Percentiles rank a stretch among this genome's conserved stretches.
Evolutionary conservation across 495 filamentous ascomycete species (phyloP).

Genomic region (Penicillium salamii): DNA sequence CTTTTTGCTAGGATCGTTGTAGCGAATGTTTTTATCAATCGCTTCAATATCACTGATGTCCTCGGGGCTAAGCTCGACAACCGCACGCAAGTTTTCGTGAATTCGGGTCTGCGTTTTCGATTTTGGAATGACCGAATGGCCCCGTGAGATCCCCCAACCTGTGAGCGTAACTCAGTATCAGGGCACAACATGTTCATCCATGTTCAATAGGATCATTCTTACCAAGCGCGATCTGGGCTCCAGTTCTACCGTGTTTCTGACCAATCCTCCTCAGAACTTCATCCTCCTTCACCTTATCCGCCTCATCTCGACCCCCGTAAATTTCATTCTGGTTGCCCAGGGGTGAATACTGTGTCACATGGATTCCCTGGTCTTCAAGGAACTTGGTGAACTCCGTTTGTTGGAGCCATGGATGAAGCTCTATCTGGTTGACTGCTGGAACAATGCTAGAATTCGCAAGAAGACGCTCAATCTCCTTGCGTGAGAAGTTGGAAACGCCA

Average conservation of each 20-base stretch:
- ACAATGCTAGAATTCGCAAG: constrained; percentile 57
- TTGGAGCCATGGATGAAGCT: constrained; percentile 60
- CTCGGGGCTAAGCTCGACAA: constrained; percentile 47
- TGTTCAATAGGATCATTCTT: constrained; percentile 21
- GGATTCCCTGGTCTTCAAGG: constrained; percentile 54
- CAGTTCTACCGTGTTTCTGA: constrained; percentile 58
- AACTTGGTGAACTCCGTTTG: constrained; percentile 56
- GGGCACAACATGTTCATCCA: neutral
- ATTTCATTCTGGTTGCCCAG: constrained; percentile 70
- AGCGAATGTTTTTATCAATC: constrained; percentile 52
- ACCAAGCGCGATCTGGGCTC: constrained; percentile 61
- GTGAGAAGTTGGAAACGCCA: constrained; percentile 75
- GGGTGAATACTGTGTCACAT: constrained; percentile 63
- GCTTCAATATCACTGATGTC: constrained; percentile 49
- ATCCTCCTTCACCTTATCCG: constrained; percentile 60
- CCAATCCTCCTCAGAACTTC: constrained; percentile 57
- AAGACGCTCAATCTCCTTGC: constrained; percentile 63
- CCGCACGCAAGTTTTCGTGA: constrained; percentile 51
- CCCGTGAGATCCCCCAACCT: constrained; percentile 63
- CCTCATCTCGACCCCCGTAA: constrained; percentile 48
- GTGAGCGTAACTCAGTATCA: constrained; percentile 17
- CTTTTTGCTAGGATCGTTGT: constrained; percentile 52
- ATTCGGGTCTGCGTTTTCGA: constrained; percentile 49
- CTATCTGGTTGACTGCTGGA: constrained; percentile 66
- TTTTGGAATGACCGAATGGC: constrained; percentile 64